Base-by-base conservation (phyloP, 768 basidiomycete genomes). In the Collybia nuda region DNA sequence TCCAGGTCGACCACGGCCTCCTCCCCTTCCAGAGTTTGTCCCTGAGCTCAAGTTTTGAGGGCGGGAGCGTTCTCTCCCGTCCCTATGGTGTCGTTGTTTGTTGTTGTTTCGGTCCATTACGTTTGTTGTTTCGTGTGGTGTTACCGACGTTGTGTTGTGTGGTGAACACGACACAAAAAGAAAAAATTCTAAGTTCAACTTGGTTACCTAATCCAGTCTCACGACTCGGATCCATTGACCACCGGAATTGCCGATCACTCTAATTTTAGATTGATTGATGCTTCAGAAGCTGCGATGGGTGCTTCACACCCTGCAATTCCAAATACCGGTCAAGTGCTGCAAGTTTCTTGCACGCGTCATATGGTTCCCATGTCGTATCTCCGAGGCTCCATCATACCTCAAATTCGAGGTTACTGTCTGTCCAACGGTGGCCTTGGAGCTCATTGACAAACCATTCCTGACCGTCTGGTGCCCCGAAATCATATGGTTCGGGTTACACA, bases 311-410 rank as follows among this genome's bases (percentile, higher is more conserved):
- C 37, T 63, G 57, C 1, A 70, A 35, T 26, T 65, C 60, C 0
- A 69, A 53, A 39, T 72, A 70, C 17, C 57, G 7, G 35, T 70
- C 66, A 1, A 73, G 49, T 0, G 61, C 67, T 0, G 39, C 63
- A 2, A 68, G 51, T 1, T 69, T 62, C 6, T 61, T 60, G 17
- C 66, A 62, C 1, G 55, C 46, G 0, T 40, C 23, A 3, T 57
- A 51, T 41, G 40, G 38, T 40, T 40, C 40, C 48, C 39, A 43
- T 14, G 48, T 41, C 4, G 40, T 48, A n/a, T 48, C 47, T 37
- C 38, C 47, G 3, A 26, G 38, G 37, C 38, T 48, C 37, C 40
- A 36, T 5, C 41, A 36, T 32, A 54, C 52, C 18, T 46, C 35
- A 40, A 46, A 47, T 40, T 47, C 39, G 3, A 47, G 44, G 26